phyloP scores from a whole-genome alignment of 75 land plant genomes.

The Azolla pinnata region DNA sequence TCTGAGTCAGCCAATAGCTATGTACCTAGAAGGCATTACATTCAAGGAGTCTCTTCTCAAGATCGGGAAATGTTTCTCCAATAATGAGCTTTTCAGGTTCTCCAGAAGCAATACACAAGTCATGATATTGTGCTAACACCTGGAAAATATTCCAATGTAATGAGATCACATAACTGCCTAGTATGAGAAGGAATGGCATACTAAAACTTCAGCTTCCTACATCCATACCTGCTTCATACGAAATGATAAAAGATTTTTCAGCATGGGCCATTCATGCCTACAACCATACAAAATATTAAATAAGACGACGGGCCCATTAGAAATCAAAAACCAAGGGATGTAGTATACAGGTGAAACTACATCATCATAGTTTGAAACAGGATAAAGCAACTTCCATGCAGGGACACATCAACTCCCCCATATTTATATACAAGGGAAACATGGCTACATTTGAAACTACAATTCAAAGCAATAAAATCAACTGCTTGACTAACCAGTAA shows the following conservation, averaged over 20 bases:
- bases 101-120: slow-evolving; percentile 28
- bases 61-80: slow-evolving; percentile 54
- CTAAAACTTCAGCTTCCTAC: slow-evolving; percentile 17
- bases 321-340: too few species aligned
- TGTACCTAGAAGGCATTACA: slow-evolving; percentile 19
- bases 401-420: neutral
- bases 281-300: neutral
- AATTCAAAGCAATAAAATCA: neutral
- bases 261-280: slow-evolving; percentile 63
- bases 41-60: slow-evolving; percentile 49
- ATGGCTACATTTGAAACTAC: neutral
- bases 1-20: neutral
- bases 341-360: too few species aligned
- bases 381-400: too few species aligned
- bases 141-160: slow-evolving; percentile 12
- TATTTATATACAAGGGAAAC: neutral
- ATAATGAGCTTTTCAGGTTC: slow-evolving; percentile 35
- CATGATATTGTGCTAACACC: slow-evolving; percentile 61
- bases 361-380: too few species aligned
- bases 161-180: neutral
- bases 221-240: slow-evolving; percentile 81
- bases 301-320: neutral
- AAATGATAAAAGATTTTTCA: slow-evolving; percentile 47
- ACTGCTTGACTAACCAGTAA: slow-evolving; percentile 29
- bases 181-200: neutral